Evolutionary conservation across 1,284 basidiomycete species (phyloP), one percentile per base, ranked within the genome.

Genomic region (Trametes polyzona): DNA sequence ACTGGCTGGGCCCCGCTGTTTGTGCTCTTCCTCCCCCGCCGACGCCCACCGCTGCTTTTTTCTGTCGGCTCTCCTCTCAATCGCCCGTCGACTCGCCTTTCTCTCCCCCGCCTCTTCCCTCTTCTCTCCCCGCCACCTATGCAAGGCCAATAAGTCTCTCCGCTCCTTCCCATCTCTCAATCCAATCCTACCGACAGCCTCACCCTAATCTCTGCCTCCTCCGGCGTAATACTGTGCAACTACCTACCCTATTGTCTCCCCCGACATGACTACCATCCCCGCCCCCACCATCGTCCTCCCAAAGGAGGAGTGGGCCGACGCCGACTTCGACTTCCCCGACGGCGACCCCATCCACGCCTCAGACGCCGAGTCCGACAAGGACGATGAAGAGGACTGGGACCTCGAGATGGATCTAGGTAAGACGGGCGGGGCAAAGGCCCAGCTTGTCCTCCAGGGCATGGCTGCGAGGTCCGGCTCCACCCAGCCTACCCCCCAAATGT

Each of bases 311-410:
- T 91, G 90, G 90, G 79, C 82, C 50, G 90, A 93, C 71, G 87
- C 88, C 58, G 90, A 93, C 74, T 92, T 93, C 68, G 90, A 92
- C 69, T 75, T 93, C 32, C 86, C 87, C 49, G 90, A 92, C 52
- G 90, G 83, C 49, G 81, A 83, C 52, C 77, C 82, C 47, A 81
- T 92, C 50, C 83, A 84, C 63, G 72, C 83, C 27, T 78, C 78
- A 24, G 77, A 78, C 58, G 73, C 73, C 27, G 78, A 82, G 59
- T 82, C 79, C 17, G 85, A 87, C 75, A 87, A 81, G 74, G 85
- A 89, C 55, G 82, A 81, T 50, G 75, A 76, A 33, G 74, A 79
- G 69, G 89, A 92, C 69, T 92, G 90, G 90, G 91, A 93, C 65
- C 60, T 81, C 23, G 88, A 91, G 64, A 84, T 92, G 82, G 80